These are phyloP conservation scores for Sutorius australiensis DNA, from an alignment of 768 basidiomycete genomes.

Conservation along the genomic window DNA sequence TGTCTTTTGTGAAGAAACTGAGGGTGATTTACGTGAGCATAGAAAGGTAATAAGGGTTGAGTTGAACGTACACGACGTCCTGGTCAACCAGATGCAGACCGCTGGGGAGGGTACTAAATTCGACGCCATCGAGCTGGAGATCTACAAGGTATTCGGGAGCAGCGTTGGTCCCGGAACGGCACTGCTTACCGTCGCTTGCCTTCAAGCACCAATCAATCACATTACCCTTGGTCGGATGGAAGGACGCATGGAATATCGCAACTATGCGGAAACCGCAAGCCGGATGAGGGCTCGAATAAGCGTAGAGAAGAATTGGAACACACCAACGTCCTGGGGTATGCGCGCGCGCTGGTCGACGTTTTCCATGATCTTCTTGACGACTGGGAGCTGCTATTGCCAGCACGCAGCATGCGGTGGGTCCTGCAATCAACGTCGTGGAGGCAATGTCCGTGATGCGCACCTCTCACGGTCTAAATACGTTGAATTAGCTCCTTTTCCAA, in stretches of 20 bases:
- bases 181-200: slow-evolving; percentile 55
- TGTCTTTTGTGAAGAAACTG: slow-evolving; percentile 72
- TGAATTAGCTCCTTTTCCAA: slow-evolving; percentile 17
- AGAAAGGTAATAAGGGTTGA: not conserved
- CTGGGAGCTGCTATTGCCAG: slow-evolving; percentile 22
- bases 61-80: slow-evolving; percentile 65
- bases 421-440: slow-evolving; percentile 18
- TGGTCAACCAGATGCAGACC: slow-evolving; percentile 76
- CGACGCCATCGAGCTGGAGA: slow-evolving; percentile 63
- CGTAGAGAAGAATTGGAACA: slow-evolving; percentile 7
- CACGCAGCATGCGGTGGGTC: slow-evolving; percentile 17
- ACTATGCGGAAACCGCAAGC: slow-evolving; percentile 37
- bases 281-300: not conserved
- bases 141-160: slow-evolving; percentile 37
- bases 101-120: slow-evolving; percentile 79
- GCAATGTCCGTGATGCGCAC: slow-evolving; percentile 17
- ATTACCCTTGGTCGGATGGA: slow-evolving; percentile 81
- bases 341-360: slow-evolving; percentile 29
- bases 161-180: not conserved
- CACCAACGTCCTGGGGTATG: slow-evolving; percentile 55
- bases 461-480: slow-evolving; percentile 28
- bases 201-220: slow-evolving; percentile 76
- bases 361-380: slow-evolving; percentile 22
- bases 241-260: slow-evolving; percentile 80
- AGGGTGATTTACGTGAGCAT: slow-evolving; percentile 9